These are phyloP conservation scores for Glycyrrhiza uralensis DNA, from an alignment of 306 rosid species.

Conservation along the genomic window DNA sequence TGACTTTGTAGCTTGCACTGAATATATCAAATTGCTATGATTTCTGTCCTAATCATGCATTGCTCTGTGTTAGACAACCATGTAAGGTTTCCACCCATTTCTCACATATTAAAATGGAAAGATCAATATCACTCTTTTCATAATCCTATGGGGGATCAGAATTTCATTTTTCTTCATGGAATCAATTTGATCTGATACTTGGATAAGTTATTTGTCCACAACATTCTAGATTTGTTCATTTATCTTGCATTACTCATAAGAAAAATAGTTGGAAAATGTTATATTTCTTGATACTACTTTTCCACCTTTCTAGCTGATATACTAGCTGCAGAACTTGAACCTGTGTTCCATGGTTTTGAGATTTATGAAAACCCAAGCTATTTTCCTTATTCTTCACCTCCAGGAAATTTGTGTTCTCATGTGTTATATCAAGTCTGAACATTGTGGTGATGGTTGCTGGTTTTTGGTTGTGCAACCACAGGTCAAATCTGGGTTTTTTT, in stretches of 20 bases:
- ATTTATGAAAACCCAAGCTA: background rate
- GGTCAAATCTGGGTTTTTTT: background rate
- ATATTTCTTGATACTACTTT: background rate
- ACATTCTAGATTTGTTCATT: background rate
- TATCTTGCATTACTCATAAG: background rate
- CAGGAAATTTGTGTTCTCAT: background rate
- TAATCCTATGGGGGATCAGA: background rate
- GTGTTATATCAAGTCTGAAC: background rate
- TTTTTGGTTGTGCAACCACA: background rate
- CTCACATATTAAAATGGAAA: background rate
- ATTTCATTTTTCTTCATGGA: background rate
- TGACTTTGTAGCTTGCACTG: background rate
- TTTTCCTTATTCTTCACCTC: background rate
- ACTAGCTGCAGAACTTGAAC: constrained; percentile 4
- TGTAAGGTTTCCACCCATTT: background rate
- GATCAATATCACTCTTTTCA: background rate
- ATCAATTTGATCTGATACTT: background rate
- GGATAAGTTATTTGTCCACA: background rate
- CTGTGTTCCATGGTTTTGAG: background rate
- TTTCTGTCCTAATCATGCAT: background rate
- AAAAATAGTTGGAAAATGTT: background rate
- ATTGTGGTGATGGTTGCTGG: background rate
- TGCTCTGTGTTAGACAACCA: background rate
- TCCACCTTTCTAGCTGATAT: background rate
- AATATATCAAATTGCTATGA: constrained; percentile 2